Percentiles rank a stretch among this genome's conserved stretches.
Conservation (phyloP, 169 alveolate genomes). For the Cryptosporidium canis region DNA sequence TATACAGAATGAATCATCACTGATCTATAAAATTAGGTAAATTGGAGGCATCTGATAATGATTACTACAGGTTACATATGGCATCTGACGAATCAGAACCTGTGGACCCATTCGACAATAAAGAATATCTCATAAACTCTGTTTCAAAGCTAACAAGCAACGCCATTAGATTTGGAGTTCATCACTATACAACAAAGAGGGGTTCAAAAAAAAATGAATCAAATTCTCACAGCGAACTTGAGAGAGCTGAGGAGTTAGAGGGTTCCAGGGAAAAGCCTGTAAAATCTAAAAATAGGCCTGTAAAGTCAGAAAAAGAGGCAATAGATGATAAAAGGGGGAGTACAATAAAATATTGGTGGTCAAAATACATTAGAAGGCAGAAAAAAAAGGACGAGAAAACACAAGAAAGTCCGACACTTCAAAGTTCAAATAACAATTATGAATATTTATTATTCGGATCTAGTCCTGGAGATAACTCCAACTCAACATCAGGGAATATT, state of each 20-base stretch:
- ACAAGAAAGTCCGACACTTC: background rate
- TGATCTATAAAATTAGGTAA: background rate
- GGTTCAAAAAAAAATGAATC: background rate
- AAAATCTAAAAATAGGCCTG: background rate
- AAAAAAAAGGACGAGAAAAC: background rate
- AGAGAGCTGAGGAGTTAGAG: background rate
- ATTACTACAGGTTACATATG: constrained; percentile 25
- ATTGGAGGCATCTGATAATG: constrained; percentile 64
- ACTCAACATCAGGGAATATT: background rate
- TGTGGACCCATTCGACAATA: constrained; percentile 53
- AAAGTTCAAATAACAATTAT: background rate
- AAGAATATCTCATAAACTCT: constrained; percentile 26
- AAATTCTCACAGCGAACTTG: too few species aligned
- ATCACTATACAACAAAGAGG: constrained; percentile 8
- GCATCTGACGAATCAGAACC: constrained; percentile 63
- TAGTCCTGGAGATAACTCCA: background rate
- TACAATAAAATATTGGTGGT: constrained; percentile 28
- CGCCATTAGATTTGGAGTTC: constrained; percentile 41
- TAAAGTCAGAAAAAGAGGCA: background rate
- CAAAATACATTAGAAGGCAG: constrained; percentile 1
- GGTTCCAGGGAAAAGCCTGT: background rate
- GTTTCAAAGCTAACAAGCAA: constrained; percentile 17
- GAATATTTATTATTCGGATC: constrained; percentile 48
- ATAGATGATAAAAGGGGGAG: background rate
- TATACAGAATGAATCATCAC: background rate